phyloP scores from a whole-genome alignment of 352 stramenopile genomes.

The Globisporangium canariense region DNA sequence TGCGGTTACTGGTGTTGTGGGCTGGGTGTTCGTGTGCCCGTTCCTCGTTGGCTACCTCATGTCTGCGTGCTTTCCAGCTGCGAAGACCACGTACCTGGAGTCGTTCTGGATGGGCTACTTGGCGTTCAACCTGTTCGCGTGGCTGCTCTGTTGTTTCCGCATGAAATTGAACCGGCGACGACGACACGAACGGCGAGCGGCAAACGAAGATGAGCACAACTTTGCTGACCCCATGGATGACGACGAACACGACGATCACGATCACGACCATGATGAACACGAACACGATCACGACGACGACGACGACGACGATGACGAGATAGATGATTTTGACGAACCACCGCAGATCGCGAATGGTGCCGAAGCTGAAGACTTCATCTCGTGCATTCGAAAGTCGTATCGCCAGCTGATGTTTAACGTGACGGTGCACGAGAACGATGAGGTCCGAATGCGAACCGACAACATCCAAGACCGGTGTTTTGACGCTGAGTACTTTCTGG shows the following conservation, averaged over 20 bases:
- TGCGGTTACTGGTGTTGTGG: constrained; percentile 47
- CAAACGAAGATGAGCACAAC: constrained; percentile 10
- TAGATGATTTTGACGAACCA: constrained; percentile 17
- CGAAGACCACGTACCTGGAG: constrained; percentile 48
- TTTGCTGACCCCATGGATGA: constrained; percentile 17
- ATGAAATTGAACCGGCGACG: constrained; percentile 42
- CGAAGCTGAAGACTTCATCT: constrained; percentile 44
- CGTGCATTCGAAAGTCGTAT: constrained; percentile 55
- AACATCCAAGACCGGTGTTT: constrained; percentile 70
- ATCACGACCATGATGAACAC: constrained; percentile 35
- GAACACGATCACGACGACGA: constrained; percentile 37
- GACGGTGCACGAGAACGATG: constrained; percentile 69
- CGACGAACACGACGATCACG: constrained; percentile 33
- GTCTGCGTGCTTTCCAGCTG: constrained; percentile 40
- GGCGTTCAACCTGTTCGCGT: constrained; percentile 63
- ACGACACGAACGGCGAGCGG: constrained; percentile 27
- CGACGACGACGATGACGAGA: constrained; percentile 32
- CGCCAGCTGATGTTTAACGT: constrained; percentile 70
- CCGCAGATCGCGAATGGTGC: constrained; percentile 2
- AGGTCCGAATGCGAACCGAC: constrained; percentile 49
- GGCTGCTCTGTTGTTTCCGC: constrained; percentile 75
- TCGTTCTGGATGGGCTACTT: constrained; percentile 80
- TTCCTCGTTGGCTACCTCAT: constrained; percentile 69
- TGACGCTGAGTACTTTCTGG: constrained; percentile 60
- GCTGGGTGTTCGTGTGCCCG: constrained; percentile 69